Evolutionary conservation across 1,139 yeast genomes (phyloP), one percentile per base, ranked within the genome.

Genomic region (Pichia kudriavzevii): DNA sequence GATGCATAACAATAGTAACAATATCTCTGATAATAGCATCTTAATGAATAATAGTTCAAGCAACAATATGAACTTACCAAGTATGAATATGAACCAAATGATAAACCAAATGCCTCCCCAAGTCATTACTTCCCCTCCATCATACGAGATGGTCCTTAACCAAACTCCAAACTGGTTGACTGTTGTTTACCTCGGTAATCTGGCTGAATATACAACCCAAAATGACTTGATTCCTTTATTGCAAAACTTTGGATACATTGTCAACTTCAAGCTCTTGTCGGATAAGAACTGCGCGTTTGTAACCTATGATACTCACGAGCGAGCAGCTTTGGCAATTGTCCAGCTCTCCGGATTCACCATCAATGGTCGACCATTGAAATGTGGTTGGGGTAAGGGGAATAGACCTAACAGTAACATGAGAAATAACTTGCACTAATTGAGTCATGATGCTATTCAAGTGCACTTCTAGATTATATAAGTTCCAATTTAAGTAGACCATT

Each of bases 221-320:
- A 68, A 69, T 38, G 94, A 83, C 43, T 63, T 85, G 52, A 65
- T 80, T 38, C 87, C 91, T n/a, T 61, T 84, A 40, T 62, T 84
- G 46, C 88, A 78, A 54, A 78, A 72, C 49, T 83, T 84, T 55
- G 95, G 95, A 9, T 82, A 66, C 56, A 79, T 85, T 50, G 79
- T 81, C 41, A 93, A 83, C 47, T 75, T 85, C 55, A 81, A 80
- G 56, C 72, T 81, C 53, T 81, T 81, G 47, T 81, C 88, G 5
- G 94, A 84, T 41, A 73, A 77, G 52, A 85, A 84, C 7, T 81
- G 84, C 62, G 91, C 91, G 3, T 85, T 85, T 64, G 91, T 82
- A 43, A 80, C 79, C 59, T 84, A 79, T 53, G 94, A 82, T 50
- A 69, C 82, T 30, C 95, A 85, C 58, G 94, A 84, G 51, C 67